phyloP scores from a whole-genome alignment of 768 basidiomycete genomes.

The Amanita pallidorosea region DNA sequence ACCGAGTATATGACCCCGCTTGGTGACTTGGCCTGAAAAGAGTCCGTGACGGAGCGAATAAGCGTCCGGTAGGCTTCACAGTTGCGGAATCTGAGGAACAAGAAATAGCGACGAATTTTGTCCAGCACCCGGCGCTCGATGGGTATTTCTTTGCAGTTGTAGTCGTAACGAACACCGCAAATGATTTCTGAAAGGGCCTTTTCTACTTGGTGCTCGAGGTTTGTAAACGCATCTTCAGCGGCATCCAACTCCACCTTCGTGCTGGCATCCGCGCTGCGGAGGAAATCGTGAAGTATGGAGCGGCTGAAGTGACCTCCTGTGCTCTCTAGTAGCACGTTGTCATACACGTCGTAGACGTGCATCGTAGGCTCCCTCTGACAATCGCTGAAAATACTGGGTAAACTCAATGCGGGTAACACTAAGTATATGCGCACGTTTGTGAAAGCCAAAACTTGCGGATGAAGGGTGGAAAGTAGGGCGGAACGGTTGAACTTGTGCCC shows the following conservation, averaged over 20 bases:
- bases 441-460: slow-evolving; percentile 42
- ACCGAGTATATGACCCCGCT: slow-evolving; percentile 16
- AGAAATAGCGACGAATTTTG: slow-evolving; percentile 34
- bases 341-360: slow-evolving; percentile 42
- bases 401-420: slow-evolving; percentile 8
- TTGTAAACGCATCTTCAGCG: slow-evolving; percentile 31
- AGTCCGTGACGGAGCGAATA: slow-evolving; percentile 18
- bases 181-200: slow-evolving; percentile 3
- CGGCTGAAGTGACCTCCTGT: slow-evolving; percentile 21
- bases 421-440: not conserved
- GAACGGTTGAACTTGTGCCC: slow-evolving; percentile 8
- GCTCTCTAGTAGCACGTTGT: slow-evolving; percentile 38
- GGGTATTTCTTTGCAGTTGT: slow-evolving; percentile 13
- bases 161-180: not conserved
- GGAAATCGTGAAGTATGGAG: slow-evolving; percentile 23
- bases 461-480: slow-evolving; percentile 33
- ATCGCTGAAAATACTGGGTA: slow-evolving; percentile 14
- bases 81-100: slow-evolving; percentile 48
- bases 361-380: slow-evolving; percentile 21
- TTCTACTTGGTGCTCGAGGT: slow-evolving; percentile 33
- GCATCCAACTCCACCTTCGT: slow-evolving; percentile 25
- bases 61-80: slow-evolving; percentile 33
- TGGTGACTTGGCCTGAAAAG: slow-evolving; percentile 10
- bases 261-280: not conserved
- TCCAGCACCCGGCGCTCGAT: slow-evolving; percentile 21